Evolutionary conservation across 305 asterid species (phyloP).

Genomic region (Solanum chacoense): DNA sequence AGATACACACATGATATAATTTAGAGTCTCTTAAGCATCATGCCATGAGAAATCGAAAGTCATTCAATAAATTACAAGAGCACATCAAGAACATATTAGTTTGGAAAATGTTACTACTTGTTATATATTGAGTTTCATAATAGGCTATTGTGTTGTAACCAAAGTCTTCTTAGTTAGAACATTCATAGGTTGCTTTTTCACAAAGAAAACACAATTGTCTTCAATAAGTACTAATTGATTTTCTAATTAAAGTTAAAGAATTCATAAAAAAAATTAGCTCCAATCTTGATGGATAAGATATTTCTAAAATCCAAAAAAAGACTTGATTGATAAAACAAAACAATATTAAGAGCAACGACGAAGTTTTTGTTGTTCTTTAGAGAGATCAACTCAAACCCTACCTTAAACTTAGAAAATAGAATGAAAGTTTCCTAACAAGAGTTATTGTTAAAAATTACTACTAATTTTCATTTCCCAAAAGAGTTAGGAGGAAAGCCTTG

Average conservation of each 20-base stretch:
- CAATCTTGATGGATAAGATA: not conserved
- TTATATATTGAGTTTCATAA: too few species aligned
- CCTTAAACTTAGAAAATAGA: not conserved
- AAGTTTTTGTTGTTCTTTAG: not conserved
- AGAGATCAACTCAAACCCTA: not conserved
- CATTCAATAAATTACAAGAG: too few species aligned
- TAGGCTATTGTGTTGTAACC: too few species aligned
- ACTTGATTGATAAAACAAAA: not conserved
- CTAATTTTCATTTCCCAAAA: conserved; percentile 40
- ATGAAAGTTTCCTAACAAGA: not conserved
- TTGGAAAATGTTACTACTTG: not conserved
- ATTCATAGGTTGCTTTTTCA: too few species aligned
- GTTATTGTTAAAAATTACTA: not conserved
- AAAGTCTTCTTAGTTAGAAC: too few species aligned
- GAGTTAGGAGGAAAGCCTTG: conserved; percentile 54
- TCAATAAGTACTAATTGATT: not conserved
- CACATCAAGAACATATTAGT: not conserved
- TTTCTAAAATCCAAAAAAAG: not conserved
- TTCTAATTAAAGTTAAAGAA: not conserved
- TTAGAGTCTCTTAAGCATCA: not conserved
- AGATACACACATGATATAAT: not conserved
- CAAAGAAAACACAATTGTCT: too few species aligned
- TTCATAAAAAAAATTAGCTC: not conserved
- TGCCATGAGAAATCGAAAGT: not conserved
- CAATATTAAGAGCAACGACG: not conserved